Base-by-base conservation (phyloP, 2,329 filamentous ascomycete species). In the Exophiala mesophila region DNA sequence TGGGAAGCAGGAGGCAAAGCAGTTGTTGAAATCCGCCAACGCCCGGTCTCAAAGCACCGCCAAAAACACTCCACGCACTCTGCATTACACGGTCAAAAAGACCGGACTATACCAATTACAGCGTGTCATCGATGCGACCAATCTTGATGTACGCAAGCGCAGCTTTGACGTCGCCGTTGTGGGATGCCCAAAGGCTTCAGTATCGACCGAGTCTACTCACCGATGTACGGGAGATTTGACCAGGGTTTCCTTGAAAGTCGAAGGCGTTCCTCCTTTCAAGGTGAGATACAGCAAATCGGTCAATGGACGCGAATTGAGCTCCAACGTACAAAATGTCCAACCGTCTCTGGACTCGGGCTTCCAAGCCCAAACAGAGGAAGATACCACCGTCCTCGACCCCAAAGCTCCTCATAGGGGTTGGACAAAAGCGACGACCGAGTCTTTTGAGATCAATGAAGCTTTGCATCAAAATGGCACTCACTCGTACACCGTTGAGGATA, bases 301-400 rank as follows among this genome's bases (percentile, higher is more conserved):
- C 55, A 95, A 97, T 55, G 80, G 81, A 48, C 83, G 85, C 51
- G 81, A 94, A 52, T 82, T 83, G 55, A 86, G 85, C 47, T 88
- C 89, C 54, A 88, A 90, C 50, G 90, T 94, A 55, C 89, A 97
- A 64, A 95, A 87, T 57, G 79, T 98, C 32, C 89, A 95, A 56
- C 89, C 92, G 0, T 88, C 96, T 36, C 85, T 86, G 24, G 83
- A 89, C 57, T 72, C 77, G 3, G 94, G 88, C 1, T 88, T 88
- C 1, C 70, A 94, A 24, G 66, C 84, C n/a, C 76, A 76, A 36
- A 73, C 78, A 32, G 70, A 74, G 36, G 71, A 69, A 18, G 72
- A 76, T 2, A 74, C 74, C 15, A 74, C 73, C 13, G 60, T 88
- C 30, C 69, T 83, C 30, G 66, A 71, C 30, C 65, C 74, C 9